A percentile compares a stretch with the other conserved stretches of the same genome.
Evolutionary conservation across 2,329 filamentous ascomycete genomes (phyloP).

Genomic region (Ophiocordyceps polyrhachis-furcata): DNA sequence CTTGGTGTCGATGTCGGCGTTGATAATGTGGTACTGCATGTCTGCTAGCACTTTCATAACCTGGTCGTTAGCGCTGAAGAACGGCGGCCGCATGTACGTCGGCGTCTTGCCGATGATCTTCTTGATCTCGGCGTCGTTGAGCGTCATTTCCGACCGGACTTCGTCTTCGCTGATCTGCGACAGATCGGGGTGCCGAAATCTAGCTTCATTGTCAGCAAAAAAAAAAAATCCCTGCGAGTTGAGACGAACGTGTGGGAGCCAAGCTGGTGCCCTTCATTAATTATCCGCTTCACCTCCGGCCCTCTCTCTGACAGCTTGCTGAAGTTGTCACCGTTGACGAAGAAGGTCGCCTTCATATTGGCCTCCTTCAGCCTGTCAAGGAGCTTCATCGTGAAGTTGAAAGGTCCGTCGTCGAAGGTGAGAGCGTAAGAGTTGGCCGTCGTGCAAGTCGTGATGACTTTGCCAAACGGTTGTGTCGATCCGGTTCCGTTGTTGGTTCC

Average conservation of each 20-base stretch:
- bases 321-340: slow-evolving; percentile 7
- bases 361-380: slow-evolving; percentile 11
- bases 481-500: background rate
- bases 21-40: slow-evolving; percentile 30
- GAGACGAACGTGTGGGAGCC: slow-evolving; percentile 23
- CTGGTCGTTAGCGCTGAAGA: slow-evolving; percentile 14
- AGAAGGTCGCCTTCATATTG: slow-evolving; percentile 12
- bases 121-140: slow-evolving; percentile 14
- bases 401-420: slow-evolving; percentile 22
- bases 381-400: slow-evolving; percentile 14
- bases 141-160: slow-evolving; percentile 13
- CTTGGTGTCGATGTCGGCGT: slow-evolving; percentile 35
- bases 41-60: slow-evolving; percentile 11
- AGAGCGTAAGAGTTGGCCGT: slow-evolving; percentile 12
- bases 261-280: slow-evolving; percentile 32
- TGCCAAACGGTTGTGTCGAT: slow-evolving; percentile 1
- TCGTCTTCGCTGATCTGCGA: slow-evolving; percentile 7
- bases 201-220: slow-evolving; percentile 3
- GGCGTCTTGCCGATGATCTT: slow-evolving; percentile 11
- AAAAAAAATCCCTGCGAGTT: too few species aligned
- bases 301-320: slow-evolving; percentile 4
- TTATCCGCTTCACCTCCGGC: slow-evolving; percentile 16
- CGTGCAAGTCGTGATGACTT: slow-evolving; percentile 8
- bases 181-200: slow-evolving; percentile 17
- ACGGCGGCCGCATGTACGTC: slow-evolving; percentile 19